Conservation (phyloP, 768 basidiomycete genomes). For the Astraeus odoratus region DNA sequence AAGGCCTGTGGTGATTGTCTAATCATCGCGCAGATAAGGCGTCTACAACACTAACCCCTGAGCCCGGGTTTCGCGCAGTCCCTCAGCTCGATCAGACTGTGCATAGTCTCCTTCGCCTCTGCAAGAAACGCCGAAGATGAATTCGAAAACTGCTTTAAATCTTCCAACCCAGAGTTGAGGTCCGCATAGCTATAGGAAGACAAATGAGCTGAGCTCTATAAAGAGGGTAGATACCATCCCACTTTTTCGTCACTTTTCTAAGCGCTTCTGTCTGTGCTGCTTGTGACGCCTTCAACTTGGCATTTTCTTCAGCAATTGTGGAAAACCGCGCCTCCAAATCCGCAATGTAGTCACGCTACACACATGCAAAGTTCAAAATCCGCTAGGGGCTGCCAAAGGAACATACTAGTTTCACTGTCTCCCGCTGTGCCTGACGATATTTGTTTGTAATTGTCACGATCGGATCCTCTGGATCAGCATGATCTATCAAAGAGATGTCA, state of each 20-base stretch:
- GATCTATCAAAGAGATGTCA: background rate
- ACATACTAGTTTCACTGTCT: slow-evolving; percentile 11
- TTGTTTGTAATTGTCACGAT: slow-evolving; percentile 4
- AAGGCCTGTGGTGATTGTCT: slow-evolving; percentile 15
- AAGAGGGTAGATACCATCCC: background rate
- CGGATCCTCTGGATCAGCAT: background rate
- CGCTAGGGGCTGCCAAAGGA: background rate
- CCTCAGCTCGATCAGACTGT: slow-evolving; percentile 20
- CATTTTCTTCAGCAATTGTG: slow-evolving; percentile 10
- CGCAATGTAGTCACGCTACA: slow-evolving; percentile 15
- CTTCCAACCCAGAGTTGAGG: slow-evolving; percentile 25
- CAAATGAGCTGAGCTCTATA: background rate
- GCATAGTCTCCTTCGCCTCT: slow-evolving; percentile 21
- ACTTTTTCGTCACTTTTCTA: slow-evolving; percentile 15
- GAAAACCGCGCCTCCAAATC: slow-evolving; percentile 16
- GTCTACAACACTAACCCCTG: slow-evolving; percentile 17
- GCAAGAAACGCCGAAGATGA: slow-evolving; percentile 16
- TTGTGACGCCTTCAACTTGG: slow-evolving; percentile 7
- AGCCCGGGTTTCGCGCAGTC: slow-evolving; percentile 14
- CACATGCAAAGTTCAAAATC: background rate
- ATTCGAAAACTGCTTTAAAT: slow-evolving; percentile 19
- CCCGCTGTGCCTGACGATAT: slow-evolving; percentile 5
- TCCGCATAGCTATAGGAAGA: slow-evolving; percentile 17
- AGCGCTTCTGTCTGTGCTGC: slow-evolving; percentile 15
- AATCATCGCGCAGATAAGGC: background rate